Percentiles rank a stretch among this genome's conserved stretches.
These are phyloP conservation scores for Dipteronia dyeriana DNA, from an alignment of 345 rosid genomes.

Conservation along the genomic window DNA sequence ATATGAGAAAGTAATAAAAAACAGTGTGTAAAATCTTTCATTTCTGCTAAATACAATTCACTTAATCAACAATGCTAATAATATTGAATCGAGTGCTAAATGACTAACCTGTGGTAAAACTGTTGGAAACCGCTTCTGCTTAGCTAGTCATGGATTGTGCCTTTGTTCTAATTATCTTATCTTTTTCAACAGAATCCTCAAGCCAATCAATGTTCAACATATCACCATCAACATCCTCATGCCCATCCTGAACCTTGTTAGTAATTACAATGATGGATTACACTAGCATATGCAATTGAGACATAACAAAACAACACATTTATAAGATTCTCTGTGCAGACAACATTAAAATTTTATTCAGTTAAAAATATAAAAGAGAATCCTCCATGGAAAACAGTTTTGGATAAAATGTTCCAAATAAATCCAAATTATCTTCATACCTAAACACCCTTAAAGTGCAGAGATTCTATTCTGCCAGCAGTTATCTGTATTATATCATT, in stretches of 20 bases:
- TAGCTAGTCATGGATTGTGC: too few species aligned
- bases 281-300: slow-evolving; percentile 75
- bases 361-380: background rate
- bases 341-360: slow-evolving; percentile 13
- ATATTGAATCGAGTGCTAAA: too few species aligned
- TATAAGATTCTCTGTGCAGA: slow-evolving; percentile 86
- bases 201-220: slow-evolving; percentile 72
- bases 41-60: too few species aligned
- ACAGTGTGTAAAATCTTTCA: too few species aligned
- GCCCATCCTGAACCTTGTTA: slow-evolving; percentile 51
- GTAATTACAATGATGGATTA: slow-evolving; percentile 71
- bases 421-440: slow-evolving; percentile 45
- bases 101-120: too few species aligned
- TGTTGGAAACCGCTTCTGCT: too few species aligned
- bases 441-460: slow-evolving; percentile 97
- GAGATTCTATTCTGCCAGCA: slow-evolving; percentile 78
- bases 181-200: too few species aligned
- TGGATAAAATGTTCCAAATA: slow-evolving; percentile 7
- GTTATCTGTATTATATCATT: slow-evolving; percentile 85
- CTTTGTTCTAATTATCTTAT: too few species aligned
- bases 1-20: too few species aligned
- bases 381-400: too few species aligned
- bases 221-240: slow-evolving; percentile 58
- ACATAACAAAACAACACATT: slow-evolving; percentile 82
- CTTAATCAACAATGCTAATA: too few species aligned